phyloP scores from a whole-genome alignment of 2,329 filamentous ascomycete species.

The Ceratocystis lukuohia region DNA sequence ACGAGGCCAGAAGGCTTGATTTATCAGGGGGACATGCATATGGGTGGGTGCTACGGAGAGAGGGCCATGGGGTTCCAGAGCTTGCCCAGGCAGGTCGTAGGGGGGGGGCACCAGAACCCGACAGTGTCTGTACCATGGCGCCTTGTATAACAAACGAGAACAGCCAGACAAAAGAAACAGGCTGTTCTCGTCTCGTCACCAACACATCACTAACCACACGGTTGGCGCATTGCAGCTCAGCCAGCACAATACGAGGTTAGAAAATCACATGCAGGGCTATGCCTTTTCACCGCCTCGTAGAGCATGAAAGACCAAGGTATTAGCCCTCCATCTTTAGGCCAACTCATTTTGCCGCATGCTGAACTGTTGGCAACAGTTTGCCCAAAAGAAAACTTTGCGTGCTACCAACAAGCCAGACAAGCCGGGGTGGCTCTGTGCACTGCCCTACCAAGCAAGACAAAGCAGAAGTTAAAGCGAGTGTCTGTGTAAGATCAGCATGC shows the following conservation, averaged over 20 bases:
- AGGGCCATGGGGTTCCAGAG: background rate
- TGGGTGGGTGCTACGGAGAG: background rate
- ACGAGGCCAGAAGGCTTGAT: background rate
- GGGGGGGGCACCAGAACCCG: too few species aligned
- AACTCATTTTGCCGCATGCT: background rate
- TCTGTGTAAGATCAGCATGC: background rate
- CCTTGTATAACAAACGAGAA: too few species aligned
- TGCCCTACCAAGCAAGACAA: background rate
- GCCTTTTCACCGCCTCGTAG: background rate
- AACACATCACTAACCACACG: too few species aligned
- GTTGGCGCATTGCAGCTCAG: background rate
- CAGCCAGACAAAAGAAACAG: too few species aligned
- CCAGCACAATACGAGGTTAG: slow-evolving; percentile 4
- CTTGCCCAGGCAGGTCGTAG: too few species aligned
- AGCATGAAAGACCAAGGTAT: background rate
- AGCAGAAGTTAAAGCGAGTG: background rate
- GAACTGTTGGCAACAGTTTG: background rate
- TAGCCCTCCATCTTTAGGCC: background rate
- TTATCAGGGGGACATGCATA: background rate
- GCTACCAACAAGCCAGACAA: background rate
- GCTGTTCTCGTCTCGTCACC: too few species aligned
- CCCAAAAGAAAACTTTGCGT: background rate
- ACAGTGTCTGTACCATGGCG: too few species aligned
- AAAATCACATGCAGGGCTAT: background rate
- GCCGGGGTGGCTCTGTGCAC: background rate